Evolutionary conservation across 2,329 filamentous ascomycete species (phyloP).

Genomic region (Ascomycota sp.): DNA sequence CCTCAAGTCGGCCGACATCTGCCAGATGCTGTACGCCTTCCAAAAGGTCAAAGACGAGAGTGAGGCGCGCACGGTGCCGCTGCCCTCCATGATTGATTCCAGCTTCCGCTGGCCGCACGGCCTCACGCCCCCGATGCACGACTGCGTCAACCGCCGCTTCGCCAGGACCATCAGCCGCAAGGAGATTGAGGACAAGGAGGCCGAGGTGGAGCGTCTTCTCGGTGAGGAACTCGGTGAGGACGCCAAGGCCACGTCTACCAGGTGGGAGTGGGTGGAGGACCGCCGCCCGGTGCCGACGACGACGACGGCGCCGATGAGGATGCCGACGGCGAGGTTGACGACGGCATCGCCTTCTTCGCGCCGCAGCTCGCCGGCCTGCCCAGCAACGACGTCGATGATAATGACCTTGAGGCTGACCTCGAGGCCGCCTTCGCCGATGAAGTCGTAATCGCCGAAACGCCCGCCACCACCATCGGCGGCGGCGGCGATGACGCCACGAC

Average conservation of each 20-base stretch:
- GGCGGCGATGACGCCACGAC: conserved; percentile 19
- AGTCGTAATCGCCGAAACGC: conserved; percentile 16
- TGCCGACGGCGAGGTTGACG: conserved; percentile 24
- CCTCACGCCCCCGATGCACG: conserved; percentile 72
- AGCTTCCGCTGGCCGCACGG: conserved; percentile 66
- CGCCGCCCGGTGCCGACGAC: conserved; percentile 18
- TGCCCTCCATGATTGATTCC: conserved; percentile 51
- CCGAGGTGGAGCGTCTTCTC: conserved; percentile 57
- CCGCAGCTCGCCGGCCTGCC: conserved; percentile 3
- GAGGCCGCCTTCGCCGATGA: conserved; percentile 29
- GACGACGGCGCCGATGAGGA: conserved; percentile 29
- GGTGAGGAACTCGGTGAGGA: conserved; percentile 53
- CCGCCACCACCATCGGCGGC: too few species aligned
- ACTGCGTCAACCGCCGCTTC: conserved; percentile 64
- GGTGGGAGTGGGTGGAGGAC: conserved; percentile 45
- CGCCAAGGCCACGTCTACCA: conserved; percentile 34
- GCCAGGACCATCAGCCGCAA: conserved; percentile 65
- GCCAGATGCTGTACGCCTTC: conserved; percentile 72
- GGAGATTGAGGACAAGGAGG: conserved; percentile 70
- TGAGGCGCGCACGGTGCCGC: conserved; percentile 43
- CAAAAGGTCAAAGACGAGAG: conserved; percentile 43
- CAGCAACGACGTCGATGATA: conserved; percentile 18
- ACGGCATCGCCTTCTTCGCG: conserved; percentile 12
- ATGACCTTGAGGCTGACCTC: conserved; percentile 33
- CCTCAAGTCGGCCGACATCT: conserved; percentile 77